Conservation (phyloP, 768 basidiomycete species). For the Neoboletus magnificus region DNA sequence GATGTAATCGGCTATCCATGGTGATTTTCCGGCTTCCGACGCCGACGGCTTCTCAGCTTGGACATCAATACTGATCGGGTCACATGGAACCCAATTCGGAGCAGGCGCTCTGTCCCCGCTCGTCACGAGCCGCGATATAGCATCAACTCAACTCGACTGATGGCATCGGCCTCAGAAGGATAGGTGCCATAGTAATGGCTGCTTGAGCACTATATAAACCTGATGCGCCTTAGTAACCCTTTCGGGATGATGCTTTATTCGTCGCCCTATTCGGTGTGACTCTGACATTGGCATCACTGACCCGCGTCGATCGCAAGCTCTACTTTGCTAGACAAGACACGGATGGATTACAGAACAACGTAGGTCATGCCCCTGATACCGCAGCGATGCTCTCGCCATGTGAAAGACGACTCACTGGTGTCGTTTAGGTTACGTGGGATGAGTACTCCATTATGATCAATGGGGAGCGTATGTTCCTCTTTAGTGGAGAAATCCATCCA, state of each 20-base stretch:
- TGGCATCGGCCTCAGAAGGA: too few relatives aligned
- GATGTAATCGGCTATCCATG: too few relatives aligned
- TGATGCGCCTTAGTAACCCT: not conserved
- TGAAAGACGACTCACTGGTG: not conserved
- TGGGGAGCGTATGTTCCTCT: slow-evolving; percentile 54
- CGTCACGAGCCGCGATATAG: too few relatives aligned
- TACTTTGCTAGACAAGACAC: slow-evolving; percentile 13
- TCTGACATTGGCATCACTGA: slow-evolving; percentile 9
- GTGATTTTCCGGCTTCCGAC: too few relatives aligned
- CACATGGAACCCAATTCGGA: too few relatives aligned
- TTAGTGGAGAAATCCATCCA: slow-evolving; percentile 62
- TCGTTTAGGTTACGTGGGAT: slow-evolving; percentile 52
- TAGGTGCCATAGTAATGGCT: too few relatives aligned
- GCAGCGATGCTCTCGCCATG: not conserved
- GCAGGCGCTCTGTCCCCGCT: too few relatives aligned
- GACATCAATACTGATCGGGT: too few relatives aligned
- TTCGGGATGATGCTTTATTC: slow-evolving; percentile 5
- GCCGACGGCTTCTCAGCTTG: too few relatives aligned
- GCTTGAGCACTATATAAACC: too few relatives aligned
- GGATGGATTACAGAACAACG: slow-evolving; percentile 17
- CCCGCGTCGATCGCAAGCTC: slow-evolving; percentile 9
- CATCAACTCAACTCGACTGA: too few relatives aligned
- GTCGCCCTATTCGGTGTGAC: slow-evolving; percentile 10
- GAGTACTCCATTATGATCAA: slow-evolving; percentile 54
- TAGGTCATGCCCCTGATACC: not conserved